Evolutionary conservation across 2,329 filamentous ascomycete genomes (phyloP).

Genomic region (Fulvia fulva): DNA sequence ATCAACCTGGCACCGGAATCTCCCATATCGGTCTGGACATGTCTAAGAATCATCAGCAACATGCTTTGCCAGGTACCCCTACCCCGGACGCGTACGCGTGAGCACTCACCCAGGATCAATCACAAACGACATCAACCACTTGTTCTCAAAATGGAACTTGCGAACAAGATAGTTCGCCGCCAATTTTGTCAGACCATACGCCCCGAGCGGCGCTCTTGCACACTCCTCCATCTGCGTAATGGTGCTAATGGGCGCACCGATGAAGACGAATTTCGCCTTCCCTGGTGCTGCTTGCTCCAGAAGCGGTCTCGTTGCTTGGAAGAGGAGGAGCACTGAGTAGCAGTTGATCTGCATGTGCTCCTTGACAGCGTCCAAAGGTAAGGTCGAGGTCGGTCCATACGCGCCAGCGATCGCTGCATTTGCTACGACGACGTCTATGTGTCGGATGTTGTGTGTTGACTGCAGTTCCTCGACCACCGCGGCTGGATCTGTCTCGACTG

Average conservation of each 20-base stretch:
- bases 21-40: neutral
- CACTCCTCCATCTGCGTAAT: slow-evolving; percentile 1
- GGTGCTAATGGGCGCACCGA: neutral
- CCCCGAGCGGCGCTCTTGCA: neutral
- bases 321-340: neutral
- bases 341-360: slow-evolving; percentile 2
- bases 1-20: neutral
- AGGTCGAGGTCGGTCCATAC: neutral
- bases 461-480: neutral
- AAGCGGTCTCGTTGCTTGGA: neutral
- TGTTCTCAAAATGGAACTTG: slow-evolving; percentile 2
- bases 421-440: neutral
- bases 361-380: neutral
- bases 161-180: neutral
- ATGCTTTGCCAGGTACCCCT: neutral
- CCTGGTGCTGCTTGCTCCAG: neutral
- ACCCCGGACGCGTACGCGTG: too few species aligned
- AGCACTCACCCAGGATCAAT: slow-evolving; percentile 5
- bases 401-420: neutral
- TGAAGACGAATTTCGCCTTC: slow-evolving; percentile 2
- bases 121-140: neutral
- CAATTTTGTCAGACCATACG: neutral
- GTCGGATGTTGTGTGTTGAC: neutral
- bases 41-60: neutral
- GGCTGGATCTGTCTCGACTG: neutral